These are phyloP conservation scores for Heimioporus sp. DNA, from an alignment of 768 basidiomycete species.

Conservation along the genomic window DNA sequence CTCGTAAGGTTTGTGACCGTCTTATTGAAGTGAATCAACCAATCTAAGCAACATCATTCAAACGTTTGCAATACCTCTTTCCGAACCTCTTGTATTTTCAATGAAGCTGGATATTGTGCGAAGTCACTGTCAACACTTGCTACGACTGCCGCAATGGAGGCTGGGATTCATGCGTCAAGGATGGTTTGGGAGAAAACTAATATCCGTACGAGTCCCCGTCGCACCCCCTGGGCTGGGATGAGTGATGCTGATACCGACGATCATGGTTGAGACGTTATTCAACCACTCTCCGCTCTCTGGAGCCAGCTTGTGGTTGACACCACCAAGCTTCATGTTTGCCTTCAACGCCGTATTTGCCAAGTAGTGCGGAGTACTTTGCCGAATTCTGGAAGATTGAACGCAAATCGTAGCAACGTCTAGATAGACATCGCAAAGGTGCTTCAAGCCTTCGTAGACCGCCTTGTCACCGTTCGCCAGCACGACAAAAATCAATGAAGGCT, in stretches of 20 bases:
- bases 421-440: slow-evolving; percentile 42
- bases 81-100: slow-evolving; percentile 46
- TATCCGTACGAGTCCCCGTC: slow-evolving; percentile 34
- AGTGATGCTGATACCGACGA: slow-evolving; percentile 58
- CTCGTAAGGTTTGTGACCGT: slow-evolving; percentile 40
- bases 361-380: slow-evolving; percentile 41
- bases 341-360: slow-evolving; percentile 48
- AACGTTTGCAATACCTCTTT: slow-evolving; percentile 49
- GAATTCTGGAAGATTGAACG: slow-evolving; percentile 61
- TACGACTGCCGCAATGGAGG: slow-evolving; percentile 48
- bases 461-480: slow-evolving; percentile 40
- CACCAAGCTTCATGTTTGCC: slow-evolving; percentile 49
- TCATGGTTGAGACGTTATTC: slow-evolving; percentile 39
- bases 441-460: slow-evolving; percentile 42
- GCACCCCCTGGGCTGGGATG: slow-evolving; percentile 69
- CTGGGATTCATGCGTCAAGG: neutral
- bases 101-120: slow-evolving; percentile 43
- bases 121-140: slow-evolving; percentile 41
- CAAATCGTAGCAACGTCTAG: slow-evolving; percentile 57
- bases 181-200: neutral
- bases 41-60: neutral
- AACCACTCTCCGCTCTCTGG: slow-evolving; percentile 34
- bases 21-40: slow-evolving; percentile 1
- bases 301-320: slow-evolving; percentile 42
- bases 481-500: slow-evolving; percentile 40